Evolutionary conservation across 495 filamentous ascomycete species (phyloP).

Genomic region (Penicillium salamii): DNA sequence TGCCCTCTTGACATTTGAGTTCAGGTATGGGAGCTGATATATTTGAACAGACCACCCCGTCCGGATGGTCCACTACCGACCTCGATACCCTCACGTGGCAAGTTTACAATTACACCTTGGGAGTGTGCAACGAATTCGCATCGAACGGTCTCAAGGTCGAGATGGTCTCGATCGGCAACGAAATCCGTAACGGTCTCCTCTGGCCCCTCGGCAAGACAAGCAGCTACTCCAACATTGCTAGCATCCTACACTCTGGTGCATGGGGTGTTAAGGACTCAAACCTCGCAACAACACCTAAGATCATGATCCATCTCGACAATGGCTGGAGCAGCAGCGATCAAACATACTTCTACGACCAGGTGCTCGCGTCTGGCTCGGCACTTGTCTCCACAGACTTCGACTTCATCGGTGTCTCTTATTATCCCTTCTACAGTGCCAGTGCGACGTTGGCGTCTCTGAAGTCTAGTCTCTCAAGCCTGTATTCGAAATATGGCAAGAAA

Average conservation of each 20-base stretch:
- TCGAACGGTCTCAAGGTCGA: conserved; percentile 50
- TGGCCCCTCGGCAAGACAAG: conserved; percentile 57
- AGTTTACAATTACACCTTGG: conserved; percentile 64
- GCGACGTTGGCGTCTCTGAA: conserved; percentile 57
- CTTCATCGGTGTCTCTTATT: conserved; percentile 68
- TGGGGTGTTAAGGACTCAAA: conserved; percentile 60
- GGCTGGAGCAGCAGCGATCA: conserved; percentile 67
- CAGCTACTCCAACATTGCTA: conserved; percentile 57
- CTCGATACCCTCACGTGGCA: conserved; percentile 57
- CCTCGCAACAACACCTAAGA: conserved; percentile 53
- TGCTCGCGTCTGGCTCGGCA: conserved; percentile 46
- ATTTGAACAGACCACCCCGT: conserved; percentile 43
- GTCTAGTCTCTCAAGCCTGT: conserved; percentile 56
- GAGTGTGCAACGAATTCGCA: conserved; percentile 58
- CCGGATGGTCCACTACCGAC: conserved; percentile 56
- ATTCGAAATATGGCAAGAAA: conserved; percentile 55
- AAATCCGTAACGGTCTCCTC: conserved; percentile 61
- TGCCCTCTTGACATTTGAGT: no score
- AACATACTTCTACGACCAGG: conserved; percentile 58
- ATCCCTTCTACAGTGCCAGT: conserved; percentile 59
- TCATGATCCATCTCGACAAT: conserved; percentile 69
- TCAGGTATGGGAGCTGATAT: no score
- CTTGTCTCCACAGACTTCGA: conserved; percentile 59
- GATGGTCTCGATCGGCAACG: conserved; percentile 69
- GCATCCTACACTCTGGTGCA: conserved; percentile 59